A percentile compares a stretch with the other conserved stretches of the same genome.
Conservation (phyloP, 352 stramenopile species). For the Globisporangium sylvaticum region DNA sequence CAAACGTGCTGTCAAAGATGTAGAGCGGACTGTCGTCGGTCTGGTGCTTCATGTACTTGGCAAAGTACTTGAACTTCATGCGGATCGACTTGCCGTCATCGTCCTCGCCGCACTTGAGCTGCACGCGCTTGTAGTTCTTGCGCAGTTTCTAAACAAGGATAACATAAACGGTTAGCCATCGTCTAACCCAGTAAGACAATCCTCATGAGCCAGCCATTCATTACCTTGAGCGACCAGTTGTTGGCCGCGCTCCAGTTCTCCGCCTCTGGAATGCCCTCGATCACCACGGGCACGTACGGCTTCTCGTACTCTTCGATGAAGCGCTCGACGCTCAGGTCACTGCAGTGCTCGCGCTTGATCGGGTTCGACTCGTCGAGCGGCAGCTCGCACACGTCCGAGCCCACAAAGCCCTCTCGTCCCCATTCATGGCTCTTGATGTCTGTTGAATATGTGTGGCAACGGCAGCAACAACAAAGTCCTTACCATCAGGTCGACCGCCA, state of each 20-base stretch:
- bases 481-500: not conserved
- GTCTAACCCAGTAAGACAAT: too few species aligned
- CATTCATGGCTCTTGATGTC: conserved; percentile 66
- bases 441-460: conserved; percentile 10
- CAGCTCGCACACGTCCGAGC: conserved; percentile 77
- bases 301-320: conserved; percentile 88
- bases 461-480: not conserved
- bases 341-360: conserved; percentile 70
- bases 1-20: conserved; percentile 96
- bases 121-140: conserved; percentile 72
- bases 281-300: conserved; percentile 67
- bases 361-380: conserved; percentile 58
- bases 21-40: conserved; percentile 93
- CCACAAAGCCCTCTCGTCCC: conserved; percentile 75
- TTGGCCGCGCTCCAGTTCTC: conserved; percentile 66
- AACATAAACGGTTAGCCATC: too few species aligned
- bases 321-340: conserved; percentile 66
- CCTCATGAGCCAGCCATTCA: not conserved
- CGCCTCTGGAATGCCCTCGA: conserved; percentile 76
- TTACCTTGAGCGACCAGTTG: conserved; percentile 74
- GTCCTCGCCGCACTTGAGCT: conserved; percentile 81
- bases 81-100: conserved; percentile 73
- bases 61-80: conserved; percentile 84
- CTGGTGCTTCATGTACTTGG: conserved; percentile 65
- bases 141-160: conserved; percentile 34